Conservation (phyloP, 108 stramenopile species). For the Pseudonitzschia multiseries region DNA sequence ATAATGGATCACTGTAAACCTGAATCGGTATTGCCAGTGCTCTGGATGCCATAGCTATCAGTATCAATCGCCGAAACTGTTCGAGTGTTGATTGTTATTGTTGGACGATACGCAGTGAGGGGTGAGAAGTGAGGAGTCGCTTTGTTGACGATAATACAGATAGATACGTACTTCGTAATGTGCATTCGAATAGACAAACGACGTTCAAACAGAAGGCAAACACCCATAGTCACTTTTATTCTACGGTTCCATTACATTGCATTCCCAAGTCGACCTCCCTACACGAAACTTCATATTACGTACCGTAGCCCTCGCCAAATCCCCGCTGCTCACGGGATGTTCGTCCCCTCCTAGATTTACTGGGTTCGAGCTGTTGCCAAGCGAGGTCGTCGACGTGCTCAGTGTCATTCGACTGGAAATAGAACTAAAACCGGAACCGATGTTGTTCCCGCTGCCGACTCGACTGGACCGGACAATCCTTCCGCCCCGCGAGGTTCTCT, state of each 20-base stretch:
- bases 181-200: too few species aligned
- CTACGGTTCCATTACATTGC: too few species aligned
- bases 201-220: neutral
- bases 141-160: too few species aligned
- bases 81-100: neutral
- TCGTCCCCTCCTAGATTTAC: slow-evolving; percentile 5
- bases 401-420: neutral
- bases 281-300: neutral
- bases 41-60: slow-evolving; percentile 37
- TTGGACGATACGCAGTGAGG: neutral
- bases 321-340: slow-evolving; percentile 21
- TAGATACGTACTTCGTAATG: too few species aligned
- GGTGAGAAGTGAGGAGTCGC: too few species aligned
- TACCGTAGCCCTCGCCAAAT: slow-evolving; percentile 29
- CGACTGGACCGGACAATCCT: neutral
- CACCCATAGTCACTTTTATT: too few species aligned
- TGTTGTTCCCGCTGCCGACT: neutral
- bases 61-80: slow-evolving; percentile 47
- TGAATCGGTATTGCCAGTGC: slow-evolving; percentile 45
- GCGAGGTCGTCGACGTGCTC: neutral
- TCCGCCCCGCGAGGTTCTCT: neutral
- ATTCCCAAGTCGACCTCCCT: too few species aligned
- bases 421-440: too few species aligned
- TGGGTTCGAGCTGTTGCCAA: neutral
- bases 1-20: slow-evolving; percentile 38